These are phyloP conservation scores for Diaporthe citrichinensis DNA, from an alignment of 2,329 filamentous ascomycete genomes.

Conservation along the genomic window DNA sequence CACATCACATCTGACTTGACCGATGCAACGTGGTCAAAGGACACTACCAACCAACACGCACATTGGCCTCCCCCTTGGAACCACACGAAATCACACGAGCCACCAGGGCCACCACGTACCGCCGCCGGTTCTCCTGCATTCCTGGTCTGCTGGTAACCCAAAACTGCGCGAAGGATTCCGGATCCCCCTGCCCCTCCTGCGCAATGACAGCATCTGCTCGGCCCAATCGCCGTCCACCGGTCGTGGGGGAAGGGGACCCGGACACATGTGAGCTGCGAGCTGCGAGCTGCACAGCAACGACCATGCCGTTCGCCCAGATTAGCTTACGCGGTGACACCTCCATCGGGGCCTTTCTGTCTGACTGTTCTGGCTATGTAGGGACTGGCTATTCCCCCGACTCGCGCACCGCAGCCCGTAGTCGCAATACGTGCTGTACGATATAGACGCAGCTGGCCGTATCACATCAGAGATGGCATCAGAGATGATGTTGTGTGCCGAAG, in stretches of 20 bases:
- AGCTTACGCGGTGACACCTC: conserved; percentile 29
- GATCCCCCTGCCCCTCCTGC: conserved; percentile 32
- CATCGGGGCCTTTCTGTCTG: not conserved
- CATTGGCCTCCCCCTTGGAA: conserved; percentile 26
- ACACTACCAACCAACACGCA: conserved; percentile 23
- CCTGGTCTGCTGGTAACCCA: conserved; percentile 28
- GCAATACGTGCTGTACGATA: not conserved
- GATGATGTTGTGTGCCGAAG: conserved; percentile 3
- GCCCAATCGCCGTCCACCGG: conserved; percentile 15
- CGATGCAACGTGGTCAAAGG: conserved; percentile 7
- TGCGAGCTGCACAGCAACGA: not conserved
- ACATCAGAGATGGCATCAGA: not conserved
- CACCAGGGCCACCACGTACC: conserved; percentile 7
- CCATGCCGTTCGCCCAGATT: conserved; percentile 9
- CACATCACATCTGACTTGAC: conserved; percentile 1
- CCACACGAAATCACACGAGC: conserved; percentile 31
- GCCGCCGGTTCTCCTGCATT: not conserved
- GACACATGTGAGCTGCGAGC: not conserved
- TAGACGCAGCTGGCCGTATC: not conserved
- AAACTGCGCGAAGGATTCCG: conserved; percentile 35
- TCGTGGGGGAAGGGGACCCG: not conserved
- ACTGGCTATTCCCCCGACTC: not conserved
- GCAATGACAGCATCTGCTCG: conserved; percentile 33
- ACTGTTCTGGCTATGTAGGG: not conserved
- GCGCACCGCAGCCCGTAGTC: not conserved